A percentile compares a stretch with the other conserved stretches of the same genome.
Conservation (phyloP, 306 rosid species). For the Fagus crenata region DNA sequence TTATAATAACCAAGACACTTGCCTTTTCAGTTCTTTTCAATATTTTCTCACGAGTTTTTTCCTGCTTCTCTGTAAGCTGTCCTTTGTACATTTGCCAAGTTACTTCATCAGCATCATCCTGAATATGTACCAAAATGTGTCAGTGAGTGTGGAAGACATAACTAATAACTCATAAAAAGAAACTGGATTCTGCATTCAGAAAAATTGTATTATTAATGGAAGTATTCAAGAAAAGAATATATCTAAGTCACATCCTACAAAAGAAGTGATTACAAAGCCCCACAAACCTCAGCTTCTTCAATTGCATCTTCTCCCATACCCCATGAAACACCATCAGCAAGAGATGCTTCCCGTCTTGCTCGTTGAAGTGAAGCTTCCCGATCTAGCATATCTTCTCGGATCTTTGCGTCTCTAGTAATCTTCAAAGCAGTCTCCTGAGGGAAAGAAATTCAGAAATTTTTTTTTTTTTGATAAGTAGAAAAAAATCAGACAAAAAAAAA, state of each 20-base stretch:
- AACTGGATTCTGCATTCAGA: constrained; percentile 17
- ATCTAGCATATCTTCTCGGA: constrained; percentile 61
- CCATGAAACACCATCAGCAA: constrained; percentile 91
- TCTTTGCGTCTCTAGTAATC: constrained; percentile 54
- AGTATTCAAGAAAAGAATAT: constrained; percentile 16
- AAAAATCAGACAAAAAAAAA: constrained; percentile 15
- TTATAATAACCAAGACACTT: constrained; percentile 30
- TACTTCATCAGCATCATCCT: constrained; percentile 87
- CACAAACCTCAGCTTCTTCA: constrained; percentile 86
- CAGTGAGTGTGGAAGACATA: constrained; percentile 27
- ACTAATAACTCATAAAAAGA: constrained; percentile 22
- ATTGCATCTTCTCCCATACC: constrained; percentile 98
- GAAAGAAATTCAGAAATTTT: constrained; percentile 3
- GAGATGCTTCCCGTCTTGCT: constrained; percentile 74
- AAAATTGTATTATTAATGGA: neutral
- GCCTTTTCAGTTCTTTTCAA: constrained; percentile 89
- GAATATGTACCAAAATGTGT: constrained; percentile 33
- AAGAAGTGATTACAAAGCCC: constrained; percentile 17
- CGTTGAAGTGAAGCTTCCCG: constrained; percentile 92
- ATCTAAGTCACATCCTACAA: constrained; percentile 15
- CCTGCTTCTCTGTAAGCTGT: constrained; percentile 88
- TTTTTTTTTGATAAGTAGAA: neutral
- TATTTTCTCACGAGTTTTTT: constrained; percentile 83
- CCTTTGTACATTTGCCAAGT: constrained; percentile 98
- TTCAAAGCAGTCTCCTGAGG: constrained; percentile 64